Conservation (phyloP, 441 rosid species). For the Dalechampia spathulata region DNA sequence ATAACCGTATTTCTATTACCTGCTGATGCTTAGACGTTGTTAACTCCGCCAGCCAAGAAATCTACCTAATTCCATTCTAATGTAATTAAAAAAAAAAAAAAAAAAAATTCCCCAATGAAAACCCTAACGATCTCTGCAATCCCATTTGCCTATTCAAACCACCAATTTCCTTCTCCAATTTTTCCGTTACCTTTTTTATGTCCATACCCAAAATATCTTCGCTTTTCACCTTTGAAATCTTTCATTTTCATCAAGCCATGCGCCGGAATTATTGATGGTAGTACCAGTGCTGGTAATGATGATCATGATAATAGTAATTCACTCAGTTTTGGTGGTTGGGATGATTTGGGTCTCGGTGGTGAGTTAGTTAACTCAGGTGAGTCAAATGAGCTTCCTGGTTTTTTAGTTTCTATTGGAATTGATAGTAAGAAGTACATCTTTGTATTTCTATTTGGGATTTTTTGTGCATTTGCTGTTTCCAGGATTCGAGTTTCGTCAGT, state of each 20-base stretch:
- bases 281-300: too few relatives aligned
- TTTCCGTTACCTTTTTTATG: constrained; percentile 20
- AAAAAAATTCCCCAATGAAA: constrained; percentile 20
- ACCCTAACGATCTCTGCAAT: constrained; percentile 16
- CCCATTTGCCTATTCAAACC: constrained; percentile 12
- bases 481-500: constrained; percentile 48
- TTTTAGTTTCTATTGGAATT: constrained; percentile 43
- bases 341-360: constrained; percentile 25
- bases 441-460: constrained; percentile 29
- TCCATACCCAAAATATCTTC: constrained; percentile 9
- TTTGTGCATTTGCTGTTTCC: constrained; percentile 46
- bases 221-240: constrained; percentile 16
- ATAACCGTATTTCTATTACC: too few relatives aligned
- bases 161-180: constrained; percentile 19
- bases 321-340: constrained; percentile 54
- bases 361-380: constrained; percentile 31
- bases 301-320: constrained; percentile 12
- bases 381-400: constrained; percentile 33
- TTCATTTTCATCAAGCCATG: constrained; percentile 17
- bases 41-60: too few relatives aligned
- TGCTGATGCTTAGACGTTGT: too few relatives aligned
- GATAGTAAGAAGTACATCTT: constrained; percentile 31
- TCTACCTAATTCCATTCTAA: too few relatives aligned
- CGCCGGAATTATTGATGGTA: too few relatives aligned
- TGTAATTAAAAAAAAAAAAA: background rate